Conservation (phyloP, 2,329 filamentous ascomycete species). For the Xylaria sp. region DNA sequence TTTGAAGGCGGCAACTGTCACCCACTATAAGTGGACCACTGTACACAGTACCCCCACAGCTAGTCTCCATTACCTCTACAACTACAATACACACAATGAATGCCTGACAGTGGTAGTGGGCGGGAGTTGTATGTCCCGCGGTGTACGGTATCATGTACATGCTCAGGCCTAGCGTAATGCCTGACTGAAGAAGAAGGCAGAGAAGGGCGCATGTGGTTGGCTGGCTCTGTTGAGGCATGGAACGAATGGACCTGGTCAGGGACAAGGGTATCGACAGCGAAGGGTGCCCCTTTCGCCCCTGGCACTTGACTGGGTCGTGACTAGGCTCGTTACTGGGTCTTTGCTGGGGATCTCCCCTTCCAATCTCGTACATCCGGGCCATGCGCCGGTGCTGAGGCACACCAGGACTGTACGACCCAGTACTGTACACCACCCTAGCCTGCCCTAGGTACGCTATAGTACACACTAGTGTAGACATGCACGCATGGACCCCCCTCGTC, state of each 20-base stretch:
- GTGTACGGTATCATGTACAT: background rate
- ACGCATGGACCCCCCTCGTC: conserved; percentile 32
- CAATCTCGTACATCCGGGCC: conserved; percentile 35
- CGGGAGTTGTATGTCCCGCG: background rate
- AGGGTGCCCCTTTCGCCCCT: conserved; percentile 32
- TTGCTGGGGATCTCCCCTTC: conserved; percentile 32
- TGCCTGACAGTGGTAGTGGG: background rate
- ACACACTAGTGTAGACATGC: conserved; percentile 3
- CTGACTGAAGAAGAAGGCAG: conserved; percentile 36
- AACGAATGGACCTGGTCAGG: conserved; percentile 20
- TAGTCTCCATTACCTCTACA: too few relatives aligned
- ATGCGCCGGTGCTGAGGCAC: conserved; percentile 27
- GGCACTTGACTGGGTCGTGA: conserved; percentile 9
- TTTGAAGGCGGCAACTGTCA: too few relatives aligned
- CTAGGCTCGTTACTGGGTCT: conserved; percentile 13
- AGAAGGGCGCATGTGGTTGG: conserved; percentile 21
- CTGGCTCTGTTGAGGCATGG: conserved; percentile 1
- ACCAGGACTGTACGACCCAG: background rate
- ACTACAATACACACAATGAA: too few relatives aligned
- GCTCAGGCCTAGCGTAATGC: conserved; percentile 8
- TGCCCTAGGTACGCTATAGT: background rate
- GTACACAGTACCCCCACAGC: too few relatives aligned
- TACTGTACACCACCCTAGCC: too few relatives aligned
- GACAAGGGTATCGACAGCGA: conserved; percentile 19
- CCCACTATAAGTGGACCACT: too few relatives aligned